Evolutionary conservation across 352 stramenopile genomes (phyloP).

Genomic region (Halophytophthora batemanensis): DNA sequence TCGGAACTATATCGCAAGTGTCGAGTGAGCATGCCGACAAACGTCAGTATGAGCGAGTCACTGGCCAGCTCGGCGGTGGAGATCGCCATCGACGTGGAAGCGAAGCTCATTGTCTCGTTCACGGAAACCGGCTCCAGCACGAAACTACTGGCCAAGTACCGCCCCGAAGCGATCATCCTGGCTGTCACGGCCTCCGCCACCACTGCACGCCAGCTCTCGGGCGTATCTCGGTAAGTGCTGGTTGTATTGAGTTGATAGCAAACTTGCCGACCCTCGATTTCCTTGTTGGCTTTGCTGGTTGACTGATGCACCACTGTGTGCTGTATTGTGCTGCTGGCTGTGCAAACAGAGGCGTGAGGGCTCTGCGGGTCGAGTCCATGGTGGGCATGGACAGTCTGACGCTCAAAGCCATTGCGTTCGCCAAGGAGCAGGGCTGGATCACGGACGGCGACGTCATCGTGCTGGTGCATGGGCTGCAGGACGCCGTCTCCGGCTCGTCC

Average conservation of each 20-base stretch:
- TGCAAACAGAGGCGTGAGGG: slow-evolving; percentile 55
- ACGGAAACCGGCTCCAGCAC: slow-evolving; percentile 94
- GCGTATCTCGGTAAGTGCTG: slow-evolving; percentile 69
- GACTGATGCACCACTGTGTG: slow-evolving; percentile 1
- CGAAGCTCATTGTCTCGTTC: slow-evolving; percentile 97
- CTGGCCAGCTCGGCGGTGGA: slow-evolving; percentile 97
- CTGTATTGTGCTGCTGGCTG: slow-evolving; percentile 2
- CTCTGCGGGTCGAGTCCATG: slow-evolving; percentile 75
- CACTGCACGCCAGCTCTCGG: slow-evolving; percentile 68
- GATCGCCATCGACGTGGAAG: slow-evolving; percentile 95
- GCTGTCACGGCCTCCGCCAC: slow-evolving; percentile 81
- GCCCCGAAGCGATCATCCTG: slow-evolving; percentile 83
- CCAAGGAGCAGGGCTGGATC: slow-evolving; percentile 80
- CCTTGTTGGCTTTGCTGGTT: background rate
- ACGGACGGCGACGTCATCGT: slow-evolving; percentile 85
- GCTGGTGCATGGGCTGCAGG: slow-evolving; percentile 86
- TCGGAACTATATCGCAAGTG: slow-evolving; percentile 60
- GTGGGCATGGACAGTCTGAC: slow-evolving; percentile 83
- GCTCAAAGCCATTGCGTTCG: slow-evolving; percentile 79
- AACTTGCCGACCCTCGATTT: too few species aligned
- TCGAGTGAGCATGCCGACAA: slow-evolving; percentile 37
- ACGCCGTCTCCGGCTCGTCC: slow-evolving; percentile 73
- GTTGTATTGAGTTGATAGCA: too few species aligned
- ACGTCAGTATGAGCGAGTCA: slow-evolving; percentile 87
- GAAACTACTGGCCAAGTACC: slow-evolving; percentile 96